A percentile compares a stretch with the other conserved stretches of the same genome.
phyloP scores from a whole-genome alignment of 2,329 filamentous ascomycete genomes.

The Diaporthe sp. region DNA sequence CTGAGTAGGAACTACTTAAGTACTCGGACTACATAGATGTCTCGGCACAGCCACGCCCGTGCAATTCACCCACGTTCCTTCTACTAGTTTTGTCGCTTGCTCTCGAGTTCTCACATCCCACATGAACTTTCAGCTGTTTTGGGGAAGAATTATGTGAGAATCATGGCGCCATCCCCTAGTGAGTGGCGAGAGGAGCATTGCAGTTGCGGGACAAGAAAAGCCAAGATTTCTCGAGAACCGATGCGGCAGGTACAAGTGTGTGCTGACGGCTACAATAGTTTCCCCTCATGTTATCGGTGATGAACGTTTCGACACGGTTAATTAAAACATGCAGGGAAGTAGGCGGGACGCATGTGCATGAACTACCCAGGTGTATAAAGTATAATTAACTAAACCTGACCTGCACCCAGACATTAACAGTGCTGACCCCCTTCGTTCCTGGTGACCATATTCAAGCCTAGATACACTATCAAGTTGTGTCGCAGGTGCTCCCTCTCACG shows the following conservation, averaged over 20 bases:
- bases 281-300: constrained; percentile 23
- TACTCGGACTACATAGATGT: background rate
- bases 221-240: constrained; percentile 19
- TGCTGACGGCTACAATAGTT: constrained; percentile 27
- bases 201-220: constrained; percentile 30
- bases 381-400: background rate
- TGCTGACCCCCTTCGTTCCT: background rate
- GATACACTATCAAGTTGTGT: too few species aligned
- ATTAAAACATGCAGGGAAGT: background rate
- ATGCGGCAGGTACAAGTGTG: constrained; percentile 23
- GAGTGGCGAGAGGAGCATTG: constrained; percentile 16
- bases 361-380: background rate
- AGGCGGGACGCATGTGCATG: background rate
- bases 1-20: background rate
- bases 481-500: too few species aligned
- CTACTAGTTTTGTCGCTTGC: background rate
- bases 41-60: background rate
- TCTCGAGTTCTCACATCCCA: background rate
- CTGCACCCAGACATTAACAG: background rate
- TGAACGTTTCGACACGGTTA: background rate
- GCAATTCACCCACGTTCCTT: background rate
- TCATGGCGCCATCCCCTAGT: constrained; percentile 26
- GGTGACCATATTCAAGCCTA: background rate
- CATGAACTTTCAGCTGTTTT: background rate
- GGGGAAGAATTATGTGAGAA: background rate